Base-by-base conservation (phyloP, 495 filamentous ascomycete species). In the Tuber brumale region DNA sequence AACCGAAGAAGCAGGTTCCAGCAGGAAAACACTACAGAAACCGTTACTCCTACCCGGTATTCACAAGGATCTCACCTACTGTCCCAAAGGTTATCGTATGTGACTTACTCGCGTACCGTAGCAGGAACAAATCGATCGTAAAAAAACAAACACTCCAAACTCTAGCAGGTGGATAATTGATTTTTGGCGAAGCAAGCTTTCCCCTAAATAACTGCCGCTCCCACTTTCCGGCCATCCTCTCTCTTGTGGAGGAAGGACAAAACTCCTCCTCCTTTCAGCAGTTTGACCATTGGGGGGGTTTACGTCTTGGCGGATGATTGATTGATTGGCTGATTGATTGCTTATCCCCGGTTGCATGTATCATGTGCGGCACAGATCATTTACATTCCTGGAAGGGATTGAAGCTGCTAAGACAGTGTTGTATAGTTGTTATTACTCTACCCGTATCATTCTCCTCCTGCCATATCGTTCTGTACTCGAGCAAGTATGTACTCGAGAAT, bases 21-120 rank as follows among this genome's bases (percentile, higher is more conserved):
- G 18, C 27, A 66, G 57, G 57, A 66, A 66, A 66, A 35, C 57
- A 66, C 57, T 27, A 66, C 57, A 66, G 31, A 35, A 66, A 35
- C 57, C 57, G 27, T 66, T 66, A 18, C 57, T 66, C 57, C 57
- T 66, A 66, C 57, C 57, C 57, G 57, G 57, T 66, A 66, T 66
- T 31, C 57, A 35, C 57, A 66, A 66, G 57, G 57, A 66, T 66
- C 57, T 66, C 31, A 35, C 27, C 31, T 18, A 31, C 57, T 35
- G 27, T 35, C 57, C 57, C 27, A 66, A 66, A n/a, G 57, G 57
- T 31, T 66, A 66, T 66, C 14, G 57, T 66, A 66, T 61, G 57
- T 61, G 31, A 18, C 27, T 8, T 9, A 18, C 57, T 35, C 57
- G 27, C 27, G 35, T 35, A 66, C 27, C 27, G 12, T 66, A 35